Evolutionary conservation across 257 asterid species (phyloP), one percentile per base, ranked within the genome.

Genomic region (Solanum acaule): DNA sequence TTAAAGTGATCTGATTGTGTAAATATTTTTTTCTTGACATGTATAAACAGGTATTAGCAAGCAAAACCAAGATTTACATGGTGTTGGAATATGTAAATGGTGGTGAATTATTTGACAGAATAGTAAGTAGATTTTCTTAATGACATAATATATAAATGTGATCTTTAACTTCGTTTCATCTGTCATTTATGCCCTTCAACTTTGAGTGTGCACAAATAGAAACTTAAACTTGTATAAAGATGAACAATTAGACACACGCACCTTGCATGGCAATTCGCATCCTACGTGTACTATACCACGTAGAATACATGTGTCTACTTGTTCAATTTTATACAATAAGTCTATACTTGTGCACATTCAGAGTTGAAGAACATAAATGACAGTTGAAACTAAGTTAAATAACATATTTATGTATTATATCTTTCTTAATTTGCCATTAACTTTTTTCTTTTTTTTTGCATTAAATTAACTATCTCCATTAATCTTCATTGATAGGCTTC

Each of bases 61-160:
- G 99, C 95, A 96, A 95, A 94, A 88, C 96, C 37, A 97, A 97
- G 95, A 95, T 97, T 86, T 96, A 90, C 78, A 97, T 97, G 99
- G 99, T 97, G 89, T 95, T 97, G 35, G 99, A 97, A 92, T 97
- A 93, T 52, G 99, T 96, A 86, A 93, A 93, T 61, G 99, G 99
- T 22, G 96, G 99, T 86, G 99, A 96, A 92, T 92, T 97, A 78
- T 97, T 97, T 87, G 99, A 97, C 46, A 94, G 93, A 91, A 96
- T 97, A 70, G 99, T 97, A 93, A 94, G 99, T 89, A 42, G 27
- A 59, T 23, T 56, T 56, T 35, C 5, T 35, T 35, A 35, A 75
- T 35, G 25, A 7, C 25, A 56, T 56, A 20, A 56, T 20, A 20
- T 0, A 56, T 56, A 20, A 56, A 18, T 4, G 25, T 56, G 4